Evolutionary conservation across 164 flowering plant species (phyloP).

Genomic region (Cinnamomum chago): DNA sequence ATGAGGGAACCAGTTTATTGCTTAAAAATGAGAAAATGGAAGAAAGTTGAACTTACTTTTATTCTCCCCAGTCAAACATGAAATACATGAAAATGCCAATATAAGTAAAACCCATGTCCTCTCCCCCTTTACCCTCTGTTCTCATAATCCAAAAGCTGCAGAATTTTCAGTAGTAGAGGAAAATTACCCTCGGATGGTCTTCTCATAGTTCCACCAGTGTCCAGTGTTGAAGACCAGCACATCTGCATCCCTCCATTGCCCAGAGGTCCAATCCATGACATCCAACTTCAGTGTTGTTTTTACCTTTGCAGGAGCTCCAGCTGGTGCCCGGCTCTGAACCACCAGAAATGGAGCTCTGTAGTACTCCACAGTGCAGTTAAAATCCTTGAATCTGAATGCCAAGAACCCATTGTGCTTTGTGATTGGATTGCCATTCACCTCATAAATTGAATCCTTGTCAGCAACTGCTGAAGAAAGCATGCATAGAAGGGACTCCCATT

Average conservation of each 20-base stretch:
- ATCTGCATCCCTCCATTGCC: slow-evolving; percentile 84
- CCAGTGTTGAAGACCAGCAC: slow-evolving; percentile 81
- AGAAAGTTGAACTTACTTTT: too few species aligned
- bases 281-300: slow-evolving; percentile 71
- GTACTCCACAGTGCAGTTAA: slow-evolving; percentile 91
- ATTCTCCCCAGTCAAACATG: too few species aligned
- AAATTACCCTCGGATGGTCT: slow-evolving; percentile 79
- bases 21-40: too few species aligned
- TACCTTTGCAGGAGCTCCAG: slow-evolving; percentile 35
- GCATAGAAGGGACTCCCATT: slow-evolving; percentile 97
- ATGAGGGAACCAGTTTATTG: too few species aligned
- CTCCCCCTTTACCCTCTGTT: too few species aligned
- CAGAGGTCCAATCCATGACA: slow-evolving; percentile 81
- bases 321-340: slow-evolving; percentile 73
- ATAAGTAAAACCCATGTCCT: neutral
- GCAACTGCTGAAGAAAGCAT: slow-evolving; percentile 78
- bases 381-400: slow-evolving; percentile 71
- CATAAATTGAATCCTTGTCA: slow-evolving; percentile 65
- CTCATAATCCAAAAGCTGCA: neutral
- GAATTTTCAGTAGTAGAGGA: neutral
- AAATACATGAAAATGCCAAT: too few species aligned
- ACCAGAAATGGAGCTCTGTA: slow-evolving; percentile 94
- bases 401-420: slow-evolving; percentile 94
- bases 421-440: slow-evolving; percentile 91
- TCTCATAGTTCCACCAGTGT: slow-evolving; percentile 99